Percentiles rank a stretch among this genome's conserved stretches.
These are phyloP conservation scores for Paecilomyces sp. DNA, from an alignment of 2,329 filamentous ascomycete genomes.

Conservation along the genomic window DNA sequence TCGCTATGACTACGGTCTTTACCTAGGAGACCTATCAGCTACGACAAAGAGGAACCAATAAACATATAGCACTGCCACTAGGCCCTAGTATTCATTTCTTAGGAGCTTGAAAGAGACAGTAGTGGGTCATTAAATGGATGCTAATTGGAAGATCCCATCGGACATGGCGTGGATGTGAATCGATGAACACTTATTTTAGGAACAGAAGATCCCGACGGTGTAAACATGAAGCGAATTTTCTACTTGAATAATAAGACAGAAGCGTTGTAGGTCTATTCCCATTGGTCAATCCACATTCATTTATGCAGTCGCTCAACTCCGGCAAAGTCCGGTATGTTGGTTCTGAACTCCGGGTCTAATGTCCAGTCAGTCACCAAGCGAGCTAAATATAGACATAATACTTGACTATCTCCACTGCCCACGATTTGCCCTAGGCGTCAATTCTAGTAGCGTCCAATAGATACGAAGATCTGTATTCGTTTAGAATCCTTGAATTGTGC, in stretches of 20 bases:
- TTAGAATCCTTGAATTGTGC: neutral
- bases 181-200: neutral
- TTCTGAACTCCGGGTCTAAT: neutral
- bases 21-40: no score
- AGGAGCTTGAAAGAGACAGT: neutral
- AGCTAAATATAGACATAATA: neutral
- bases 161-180: neutral
- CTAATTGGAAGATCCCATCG: neutral
- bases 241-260: neutral
- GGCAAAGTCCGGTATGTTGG: neutral
- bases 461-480: neutral
- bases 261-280: neutral
- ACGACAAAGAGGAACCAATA: no score
- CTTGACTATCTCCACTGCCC: neutral
- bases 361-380: neutral
- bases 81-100: neutral
- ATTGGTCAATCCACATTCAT: neutral
- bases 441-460: neutral
- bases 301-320: neutral
- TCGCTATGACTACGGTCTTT: no score
- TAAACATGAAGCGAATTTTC: neutral
- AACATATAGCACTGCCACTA: no score
- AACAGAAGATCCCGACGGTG: neutral
- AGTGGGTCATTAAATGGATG: neutral
- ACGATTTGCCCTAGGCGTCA: neutral